Percentiles rank a stretch among this genome's conserved stretches.
Evolutionary conservation across 805 yeast species (phyloP).

Genomic region (Lipomyces sp.): DNA sequence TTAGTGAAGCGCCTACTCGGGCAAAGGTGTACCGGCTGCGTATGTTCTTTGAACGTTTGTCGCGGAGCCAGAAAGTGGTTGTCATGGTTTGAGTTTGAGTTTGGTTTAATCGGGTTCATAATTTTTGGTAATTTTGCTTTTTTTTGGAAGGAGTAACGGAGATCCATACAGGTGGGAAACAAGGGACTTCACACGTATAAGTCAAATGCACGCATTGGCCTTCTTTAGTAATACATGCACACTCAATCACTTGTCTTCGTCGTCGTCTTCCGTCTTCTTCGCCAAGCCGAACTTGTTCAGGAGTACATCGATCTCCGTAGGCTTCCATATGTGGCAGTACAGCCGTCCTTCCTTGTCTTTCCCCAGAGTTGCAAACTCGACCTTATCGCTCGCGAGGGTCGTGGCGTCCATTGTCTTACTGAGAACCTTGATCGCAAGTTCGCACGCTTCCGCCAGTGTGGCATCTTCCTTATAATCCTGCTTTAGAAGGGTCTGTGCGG

Average conservation of each 20-base stretch:
- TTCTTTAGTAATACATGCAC: too few relatives aligned
- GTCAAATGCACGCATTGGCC: too few relatives aligned
- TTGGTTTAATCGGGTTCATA: background rate
- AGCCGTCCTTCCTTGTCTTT: slow-evolving; percentile 50
- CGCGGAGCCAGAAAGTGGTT: slow-evolving; percentile 3
- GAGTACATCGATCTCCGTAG: slow-evolving; percentile 68
- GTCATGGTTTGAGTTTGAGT: background rate
- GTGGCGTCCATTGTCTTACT: slow-evolving; percentile 92
- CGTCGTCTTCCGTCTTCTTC: slow-evolving; percentile 54
- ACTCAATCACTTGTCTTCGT: slow-evolving; percentile 13
- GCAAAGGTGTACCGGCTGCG: slow-evolving; percentile 28
- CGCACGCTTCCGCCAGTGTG: slow-evolving; percentile 63
- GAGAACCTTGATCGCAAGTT: slow-evolving; percentile 83
- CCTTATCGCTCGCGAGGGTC: slow-evolving; percentile 78
- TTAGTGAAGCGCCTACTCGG: slow-evolving; percentile 19
- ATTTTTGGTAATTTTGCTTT: background rate
- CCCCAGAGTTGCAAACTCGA: slow-evolving; percentile 85
- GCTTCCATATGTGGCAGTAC: slow-evolving; percentile 72
- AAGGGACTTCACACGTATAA: too few relatives aligned
- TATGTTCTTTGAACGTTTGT: slow-evolving; percentile 22
- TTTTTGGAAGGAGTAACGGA: too few relatives aligned
- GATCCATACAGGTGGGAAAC: too few relatives aligned
- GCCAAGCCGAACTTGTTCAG: slow-evolving; percentile 70
- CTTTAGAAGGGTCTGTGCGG: slow-evolving; percentile 92
- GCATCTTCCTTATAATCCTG: slow-evolving; percentile 90